These are phyloP conservation scores for Ganoderma meredithae DNA, from an alignment of 1,284 basidiomycete species.

Conservation along the genomic window DNA sequence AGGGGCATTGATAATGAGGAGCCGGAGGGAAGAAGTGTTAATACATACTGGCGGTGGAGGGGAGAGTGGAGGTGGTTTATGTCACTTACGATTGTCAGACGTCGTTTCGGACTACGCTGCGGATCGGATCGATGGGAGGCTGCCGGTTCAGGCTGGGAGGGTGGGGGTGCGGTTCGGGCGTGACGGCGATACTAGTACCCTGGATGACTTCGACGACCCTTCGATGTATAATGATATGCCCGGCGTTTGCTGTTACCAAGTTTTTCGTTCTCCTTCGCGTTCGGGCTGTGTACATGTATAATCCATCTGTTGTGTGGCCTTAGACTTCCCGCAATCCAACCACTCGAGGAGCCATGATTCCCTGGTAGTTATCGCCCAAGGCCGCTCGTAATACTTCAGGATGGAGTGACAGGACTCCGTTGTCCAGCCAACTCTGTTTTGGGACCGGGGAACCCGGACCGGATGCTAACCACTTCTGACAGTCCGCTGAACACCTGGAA, in stretches of 20 bases:
- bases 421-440: neutral
- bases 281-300: neutral
- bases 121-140: neutral
- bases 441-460: neutral
- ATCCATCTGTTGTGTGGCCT: neutral
- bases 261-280: neutral
- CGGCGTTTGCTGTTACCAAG: slow-evolving; percentile 2
- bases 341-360: neutral
- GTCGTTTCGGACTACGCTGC: neutral
- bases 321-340: neutral
- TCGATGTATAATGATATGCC: slow-evolving; percentile 12
- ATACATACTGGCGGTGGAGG: no score
- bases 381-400: no score
- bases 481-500: no score
- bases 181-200: neutral
- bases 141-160: no score
- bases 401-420: neutral
- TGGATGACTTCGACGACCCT: slow-evolving; percentile 18
- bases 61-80: neutral
- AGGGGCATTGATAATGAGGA: slow-evolving; percentile 42
- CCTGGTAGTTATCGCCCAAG: neutral
- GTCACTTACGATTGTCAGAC: neutral
- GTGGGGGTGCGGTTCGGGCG: neutral
- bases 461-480: slow-evolving; percentile 2
- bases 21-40: no score